Evolutionary conservation across 352 stramenopile genomes (phyloP), one percentile per base, ranked within the genome.

Genomic region (Vaucheria bursata): DNA sequence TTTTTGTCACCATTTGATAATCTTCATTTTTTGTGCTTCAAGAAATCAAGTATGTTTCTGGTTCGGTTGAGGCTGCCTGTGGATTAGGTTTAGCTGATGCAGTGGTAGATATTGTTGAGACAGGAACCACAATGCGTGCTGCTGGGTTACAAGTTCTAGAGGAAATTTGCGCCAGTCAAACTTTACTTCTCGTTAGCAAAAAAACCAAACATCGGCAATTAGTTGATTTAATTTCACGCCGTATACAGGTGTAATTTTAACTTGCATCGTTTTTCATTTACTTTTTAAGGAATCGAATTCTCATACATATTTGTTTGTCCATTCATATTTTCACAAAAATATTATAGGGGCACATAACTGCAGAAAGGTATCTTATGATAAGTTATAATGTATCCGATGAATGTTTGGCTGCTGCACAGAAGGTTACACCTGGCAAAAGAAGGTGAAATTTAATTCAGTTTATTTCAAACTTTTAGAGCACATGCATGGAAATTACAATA

Each of bases 51-150:
- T 97, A 97, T 87, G 93, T 98, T 35, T 97, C 92, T 0, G 95
- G 95, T n/a, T 97, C 92, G 12, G 95, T 99, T 32, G 95, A 99
- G 82, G 94, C 94, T 0, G 94, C 94, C 3, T 98, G 95, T 79
- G 92, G 92, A 6, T 88, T 98, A n/a, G 95, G 95, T 3, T 82
- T 99, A 38, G 95, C 95, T 8, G 95, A 98, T 85, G 95, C 93
- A 53, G 96, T 99, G 75, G 94, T 99, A 34, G 95, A 99, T 89
- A 88, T 99, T 33, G 94, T 98, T 8, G 95, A 99, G 87, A 99
- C 95, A 6, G 95, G 95, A 34, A 98, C 95, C 38, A 99, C 95
- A 33, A 98, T 98, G 94, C 95, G 75, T 59, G 94, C 94, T 34
- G 94, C 94, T 29, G 94, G 94, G 0, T 85, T 98, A 39, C 93